Conservation (phyloP, 257 asterid species). For the Solanum lycopersicoides region DNA sequence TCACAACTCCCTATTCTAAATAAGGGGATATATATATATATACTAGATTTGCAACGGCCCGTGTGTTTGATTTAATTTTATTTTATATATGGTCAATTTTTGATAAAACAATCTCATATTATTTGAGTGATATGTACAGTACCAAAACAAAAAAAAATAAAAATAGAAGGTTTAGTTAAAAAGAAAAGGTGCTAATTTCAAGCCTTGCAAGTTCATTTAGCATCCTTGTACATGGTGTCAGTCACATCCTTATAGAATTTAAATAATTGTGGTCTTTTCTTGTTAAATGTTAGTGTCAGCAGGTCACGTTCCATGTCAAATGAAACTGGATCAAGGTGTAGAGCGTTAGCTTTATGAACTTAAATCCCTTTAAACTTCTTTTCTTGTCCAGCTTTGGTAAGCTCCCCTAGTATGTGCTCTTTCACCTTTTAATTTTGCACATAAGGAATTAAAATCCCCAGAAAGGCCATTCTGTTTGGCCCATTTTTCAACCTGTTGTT, state of each 20-base stretch:
- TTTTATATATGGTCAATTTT: neutral
- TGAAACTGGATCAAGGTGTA: conserved; percentile 89
- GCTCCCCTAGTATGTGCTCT: conserved; percentile 56
- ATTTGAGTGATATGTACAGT: neutral
- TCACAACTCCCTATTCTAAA: too few species aligned
- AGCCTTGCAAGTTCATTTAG: conserved; percentile 24
- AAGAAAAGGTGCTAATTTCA: neutral
- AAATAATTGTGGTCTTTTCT: conserved; percentile 74
- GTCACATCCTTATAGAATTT: conserved; percentile 76
- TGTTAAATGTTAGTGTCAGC: conserved; percentile 21
- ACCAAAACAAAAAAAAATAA: neutral
- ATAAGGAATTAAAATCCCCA: conserved; percentile 57
- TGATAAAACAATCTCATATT: neutral
- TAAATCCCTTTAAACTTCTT: conserved; percentile 93
- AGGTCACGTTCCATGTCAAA: conserved; percentile 92
- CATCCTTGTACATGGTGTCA: conserved; percentile 62
- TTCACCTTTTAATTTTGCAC: conserved; percentile 38
- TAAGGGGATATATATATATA: too few species aligned
- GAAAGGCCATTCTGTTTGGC: conserved; percentile 19
- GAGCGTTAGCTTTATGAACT: conserved; percentile 41
- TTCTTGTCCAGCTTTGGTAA: conserved; percentile 50
- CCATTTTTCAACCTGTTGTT: conserved; percentile 61
- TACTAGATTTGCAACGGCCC: too few species aligned
- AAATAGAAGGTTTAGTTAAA: neutral
- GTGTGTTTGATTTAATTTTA: too few species aligned